These are phyloP conservation scores for Cocos nucifera DNA, from an alignment of 176 grass and related monocot genomes.

Conservation along the genomic window DNA sequence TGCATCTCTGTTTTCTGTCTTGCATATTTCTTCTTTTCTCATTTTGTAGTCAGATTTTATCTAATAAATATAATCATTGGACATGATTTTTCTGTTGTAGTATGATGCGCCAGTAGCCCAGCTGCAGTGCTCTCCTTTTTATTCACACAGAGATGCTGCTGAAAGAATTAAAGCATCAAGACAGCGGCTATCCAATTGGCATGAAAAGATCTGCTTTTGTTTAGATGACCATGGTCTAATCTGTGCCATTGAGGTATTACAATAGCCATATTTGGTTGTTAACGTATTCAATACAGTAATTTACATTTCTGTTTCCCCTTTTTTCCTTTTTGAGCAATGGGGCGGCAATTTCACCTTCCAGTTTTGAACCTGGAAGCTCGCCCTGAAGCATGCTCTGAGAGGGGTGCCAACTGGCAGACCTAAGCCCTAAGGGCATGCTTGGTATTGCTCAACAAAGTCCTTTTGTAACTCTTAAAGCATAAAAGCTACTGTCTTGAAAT, in stretches of 20 bases:
- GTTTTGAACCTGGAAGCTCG: too few species aligned
- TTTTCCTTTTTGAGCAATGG: too few species aligned
- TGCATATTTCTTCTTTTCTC: not conserved
- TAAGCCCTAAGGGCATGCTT: too few species aligned
- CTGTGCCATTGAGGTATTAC: constrained; percentile 66
- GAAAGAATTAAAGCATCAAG: constrained; percentile 55
- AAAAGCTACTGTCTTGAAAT: too few species aligned
- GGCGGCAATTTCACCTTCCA: too few species aligned
- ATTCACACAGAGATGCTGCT: constrained; percentile 47
- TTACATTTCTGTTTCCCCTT: too few species aligned
- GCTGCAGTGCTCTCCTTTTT: constrained; percentile 30
- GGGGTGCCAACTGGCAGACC: too few species aligned
- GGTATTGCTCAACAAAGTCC: too few species aligned
- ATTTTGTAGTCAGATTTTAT: not conserved
- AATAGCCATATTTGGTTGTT: too few species aligned
- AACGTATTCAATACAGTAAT: too few species aligned
- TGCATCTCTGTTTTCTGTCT: not conserved
- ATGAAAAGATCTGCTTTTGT: constrained; percentile 60
- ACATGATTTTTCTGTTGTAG: constrained; percentile 26
- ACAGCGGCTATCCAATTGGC: constrained; percentile 40
- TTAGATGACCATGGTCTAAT: constrained; percentile 67
- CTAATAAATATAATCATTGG: not conserved
- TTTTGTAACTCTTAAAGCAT: too few species aligned
- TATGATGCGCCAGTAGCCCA: constrained; percentile 46
- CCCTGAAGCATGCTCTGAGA: too few species aligned